phyloP scores from a whole-genome alignment of 2,329 filamentous ascomycete species.

The Pseudodiploospora longispora region DNA sequence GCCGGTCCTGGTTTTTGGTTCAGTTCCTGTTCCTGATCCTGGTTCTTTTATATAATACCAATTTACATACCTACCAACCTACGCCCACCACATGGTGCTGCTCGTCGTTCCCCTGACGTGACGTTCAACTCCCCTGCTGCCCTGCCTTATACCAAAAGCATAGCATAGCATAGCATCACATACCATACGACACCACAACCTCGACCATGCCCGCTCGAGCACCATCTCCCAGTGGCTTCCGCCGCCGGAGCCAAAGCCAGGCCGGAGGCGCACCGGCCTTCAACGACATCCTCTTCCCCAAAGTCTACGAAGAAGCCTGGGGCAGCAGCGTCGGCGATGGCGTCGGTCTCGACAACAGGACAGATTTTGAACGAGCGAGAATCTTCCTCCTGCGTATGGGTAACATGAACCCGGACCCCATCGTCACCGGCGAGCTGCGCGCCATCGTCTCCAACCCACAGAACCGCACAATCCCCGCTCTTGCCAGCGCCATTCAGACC shows the following conservation, averaged over 20 bases:
- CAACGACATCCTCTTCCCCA: slow-evolving; percentile 24
- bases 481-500: slow-evolving; percentile 20
- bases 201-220: neutral
- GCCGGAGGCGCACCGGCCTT: slow-evolving; percentile 2
- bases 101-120: too few relatives aligned
- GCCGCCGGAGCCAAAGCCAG: slow-evolving; percentile 6
- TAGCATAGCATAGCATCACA: too few relatives aligned
- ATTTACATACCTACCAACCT: too few relatives aligned
- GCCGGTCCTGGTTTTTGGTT: too few relatives aligned
- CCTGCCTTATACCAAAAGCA: too few relatives aligned
- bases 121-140: too few relatives aligned
- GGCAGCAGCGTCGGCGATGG: slow-evolving; percentile 11
- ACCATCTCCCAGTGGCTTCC: slow-evolving; percentile 3
- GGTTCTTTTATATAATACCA: too few relatives aligned
- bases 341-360: slow-evolving; percentile 12
- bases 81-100: too few relatives aligned
- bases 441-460: slow-evolving; percentile 18
- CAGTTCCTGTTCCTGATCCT: too few relatives aligned
- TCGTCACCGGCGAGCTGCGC: slow-evolving; percentile 16
- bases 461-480: slow-evolving; percentile 16
- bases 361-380: slow-evolving; percentile 22
- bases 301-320: slow-evolving; percentile 25
- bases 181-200: slow-evolving; percentile 8
- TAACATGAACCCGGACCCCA: slow-evolving; percentile 18
- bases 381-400: slow-evolving; percentile 23